Percentiles rank a stretch among this genome's conserved stretches.
Evolutionary conservation across 768 basidiomycete species (phyloP).

Genomic region (Pluteus cervinus): DNA sequence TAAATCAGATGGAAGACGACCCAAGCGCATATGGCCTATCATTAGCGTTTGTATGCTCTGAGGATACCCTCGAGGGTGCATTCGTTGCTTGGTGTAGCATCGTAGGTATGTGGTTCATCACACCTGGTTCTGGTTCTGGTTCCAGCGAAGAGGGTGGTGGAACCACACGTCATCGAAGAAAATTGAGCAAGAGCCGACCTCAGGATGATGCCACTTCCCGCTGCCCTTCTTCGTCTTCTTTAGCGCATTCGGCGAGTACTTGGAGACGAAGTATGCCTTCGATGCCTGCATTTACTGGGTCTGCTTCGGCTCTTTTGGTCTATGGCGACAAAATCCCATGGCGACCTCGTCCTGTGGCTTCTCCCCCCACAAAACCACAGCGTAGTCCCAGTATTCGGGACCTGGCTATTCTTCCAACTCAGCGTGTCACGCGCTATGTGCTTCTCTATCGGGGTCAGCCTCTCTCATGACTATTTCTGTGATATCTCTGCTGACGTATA

Average conservation of each 20-base stretch:
- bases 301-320: no score
- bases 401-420: constrained; percentile 60
- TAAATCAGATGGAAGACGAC: constrained; percentile 46
- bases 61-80: constrained; percentile 47
- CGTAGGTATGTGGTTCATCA: constrained; percentile 41
- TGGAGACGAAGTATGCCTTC: constrained; percentile 21
- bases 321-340: neutral
- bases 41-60: constrained; percentile 47
- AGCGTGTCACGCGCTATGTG: constrained; percentile 64
- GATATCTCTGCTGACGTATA: neutral
- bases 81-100: constrained; percentile 57
- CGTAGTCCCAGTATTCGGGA: constrained; percentile 49
- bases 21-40: constrained; percentile 65
- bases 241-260: constrained; percentile 10
- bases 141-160: constrained; percentile 3
- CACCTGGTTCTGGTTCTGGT: neutral
- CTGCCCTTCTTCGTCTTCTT: neutral
- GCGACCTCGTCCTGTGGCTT: neutral
- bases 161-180: constrained; percentile 5
- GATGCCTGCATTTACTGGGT: constrained; percentile 4
- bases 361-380: constrained; percentile 9
- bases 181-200: constrained; percentile 6
- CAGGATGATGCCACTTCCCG: constrained; percentile 2
- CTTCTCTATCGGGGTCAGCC: constrained; percentile 51
- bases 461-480: neutral